Base-by-base conservation (phyloP, 2,329 filamentous ascomycete species). In the Botrytis galanthina region DNA sequence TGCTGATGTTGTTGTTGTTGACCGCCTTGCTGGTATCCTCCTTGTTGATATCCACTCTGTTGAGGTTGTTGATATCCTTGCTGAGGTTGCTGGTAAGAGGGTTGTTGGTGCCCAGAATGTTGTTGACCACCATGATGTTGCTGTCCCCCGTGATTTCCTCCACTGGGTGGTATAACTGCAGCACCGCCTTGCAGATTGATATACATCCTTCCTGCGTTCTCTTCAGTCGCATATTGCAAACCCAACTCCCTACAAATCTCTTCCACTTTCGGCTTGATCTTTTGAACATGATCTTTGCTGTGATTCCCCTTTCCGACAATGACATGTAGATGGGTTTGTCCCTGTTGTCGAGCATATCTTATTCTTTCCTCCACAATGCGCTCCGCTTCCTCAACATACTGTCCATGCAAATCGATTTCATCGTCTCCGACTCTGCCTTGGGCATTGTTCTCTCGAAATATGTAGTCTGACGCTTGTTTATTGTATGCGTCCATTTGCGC, bases 301-400 rank as follows among this genome's bases (percentile, higher is more conserved):
- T 99, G 96, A 82, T 97, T 96, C 4, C 96, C 96, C 83, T 95
- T 97, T 35, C 92, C 91, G 81, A 98, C 98, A 85, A 98, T 98
- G 84, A 95, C 94, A 57, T 94, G 92, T 85, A 99, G 98, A 81
- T 98, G 98, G 83, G 89, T 97, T 80, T 96, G 96, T 44, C 98
- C 95, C 74, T 94, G 94, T 77, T 93, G 91, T 77, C 88, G 90
- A 86, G 98, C 98, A 85, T 94, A 97, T 77, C 89, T 89, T 80
- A 99, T 97, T 77, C 96, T 88, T 83, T 93, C 87, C 84, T 95
- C 93, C 35, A 98, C 85, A 73, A 98, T 96, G 76, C 93, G 89
- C 85, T 97, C 94, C 8, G 96, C 96, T 85, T 98, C 96, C 81
- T 97, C 93, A 74, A 97, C 95, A 80, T 92, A 98, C 81, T 97